Evolutionary conservation across 257 asterid species (phyloP).

Genomic region (Ajuga chamaepitys): DNA sequence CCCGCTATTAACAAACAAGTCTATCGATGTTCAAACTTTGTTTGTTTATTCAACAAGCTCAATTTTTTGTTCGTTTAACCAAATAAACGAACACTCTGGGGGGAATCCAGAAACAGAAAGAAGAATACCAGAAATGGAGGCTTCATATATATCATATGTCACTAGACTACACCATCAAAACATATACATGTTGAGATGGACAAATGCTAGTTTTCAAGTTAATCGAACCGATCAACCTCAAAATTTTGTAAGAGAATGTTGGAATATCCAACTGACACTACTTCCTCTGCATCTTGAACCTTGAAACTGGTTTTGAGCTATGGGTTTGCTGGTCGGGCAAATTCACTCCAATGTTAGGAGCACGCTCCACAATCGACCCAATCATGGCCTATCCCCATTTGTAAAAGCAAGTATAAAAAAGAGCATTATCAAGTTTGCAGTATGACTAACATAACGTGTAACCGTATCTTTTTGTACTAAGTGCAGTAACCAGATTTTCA

Average conservation of each 20-base stretch:
- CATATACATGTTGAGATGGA: background rate
- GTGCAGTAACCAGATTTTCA: too few relatives aligned
- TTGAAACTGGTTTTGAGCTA: slow-evolving; percentile 69
- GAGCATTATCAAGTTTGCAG: too few relatives aligned
- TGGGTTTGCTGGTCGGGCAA: slow-evolving; percentile 26
- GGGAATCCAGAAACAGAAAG: too few relatives aligned
- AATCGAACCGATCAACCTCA: background rate
- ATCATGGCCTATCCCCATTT: slow-evolving; percentile 57
- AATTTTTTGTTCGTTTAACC: too few relatives aligned
- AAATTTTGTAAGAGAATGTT: background rate
- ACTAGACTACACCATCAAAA: background rate
- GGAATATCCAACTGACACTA: slow-evolving; percentile 3
- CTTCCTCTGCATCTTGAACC: slow-evolving; percentile 72
- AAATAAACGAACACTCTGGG: too few relatives aligned
- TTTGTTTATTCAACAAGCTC: too few relatives aligned
- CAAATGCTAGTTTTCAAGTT: background rate
- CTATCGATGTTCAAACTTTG: too few relatives aligned
- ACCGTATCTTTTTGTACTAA: too few relatives aligned
- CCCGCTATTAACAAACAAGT: too few relatives aligned
- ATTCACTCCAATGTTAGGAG: slow-evolving; percentile 31
- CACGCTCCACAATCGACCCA: slow-evolving; percentile 61
- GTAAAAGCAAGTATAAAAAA: background rate
- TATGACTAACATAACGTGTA: too few relatives aligned
- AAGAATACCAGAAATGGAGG: too few relatives aligned
- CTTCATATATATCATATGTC: too few relatives aligned